Percentiles rank a stretch among this genome's conserved stretches.
These are phyloP conservation scores for Xylaria venustula DNA, from an alignment of 495 filamentous ascomycete genomes.

Conservation along the genomic window DNA sequence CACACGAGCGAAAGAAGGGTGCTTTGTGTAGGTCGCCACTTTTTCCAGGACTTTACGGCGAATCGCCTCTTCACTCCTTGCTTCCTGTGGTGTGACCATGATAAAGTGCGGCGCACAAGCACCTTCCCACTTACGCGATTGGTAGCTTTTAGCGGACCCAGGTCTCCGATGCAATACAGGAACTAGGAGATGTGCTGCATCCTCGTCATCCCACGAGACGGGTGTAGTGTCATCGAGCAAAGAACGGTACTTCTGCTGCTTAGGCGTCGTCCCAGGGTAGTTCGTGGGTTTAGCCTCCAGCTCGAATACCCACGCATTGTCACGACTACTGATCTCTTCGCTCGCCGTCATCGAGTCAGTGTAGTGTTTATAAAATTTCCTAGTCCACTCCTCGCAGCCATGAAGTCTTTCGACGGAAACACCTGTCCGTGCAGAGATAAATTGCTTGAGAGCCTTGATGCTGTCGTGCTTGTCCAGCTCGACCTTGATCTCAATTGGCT, in stretches of 20 bases:
- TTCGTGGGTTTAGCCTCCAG: slow-evolving; percentile 79
- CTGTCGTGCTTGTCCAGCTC: slow-evolving; percentile 83
- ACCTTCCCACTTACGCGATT: slow-evolving; percentile 16
- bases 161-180: slow-evolving; percentile 69
- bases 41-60: slow-evolving; percentile 50
- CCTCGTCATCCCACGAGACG: slow-evolving; percentile 57
- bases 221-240: slow-evolving; percentile 45
- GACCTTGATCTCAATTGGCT: slow-evolving; percentile 68
- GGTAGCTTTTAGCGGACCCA: slow-evolving; percentile 14
- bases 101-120: slow-evolving; percentile 50
- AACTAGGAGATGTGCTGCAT: slow-evolving; percentile 70
- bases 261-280: slow-evolving; percentile 53
- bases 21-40: slow-evolving; percentile 45
- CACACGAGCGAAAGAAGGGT: slow-evolving; percentile 38
- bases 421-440: slow-evolving; percentile 66
- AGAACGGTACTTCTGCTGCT: slow-evolving; percentile 45
- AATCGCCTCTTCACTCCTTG: slow-evolving; percentile 48
- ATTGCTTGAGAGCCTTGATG: slow-evolving; percentile 72
- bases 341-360: slow-evolving; percentile 63
- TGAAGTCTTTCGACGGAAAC: slow-evolving; percentile 61
- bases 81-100: slow-evolving; percentile 48
- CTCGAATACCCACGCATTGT: slow-evolving; percentile 74
- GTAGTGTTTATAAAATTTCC: slow-evolving; percentile 81
- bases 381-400: slow-evolving; percentile 73
- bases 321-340: slow-evolving; percentile 64